Conservation (phyloP, 768 basidiomycete genomes). For the Sistotremastrum suecicum region DNA sequence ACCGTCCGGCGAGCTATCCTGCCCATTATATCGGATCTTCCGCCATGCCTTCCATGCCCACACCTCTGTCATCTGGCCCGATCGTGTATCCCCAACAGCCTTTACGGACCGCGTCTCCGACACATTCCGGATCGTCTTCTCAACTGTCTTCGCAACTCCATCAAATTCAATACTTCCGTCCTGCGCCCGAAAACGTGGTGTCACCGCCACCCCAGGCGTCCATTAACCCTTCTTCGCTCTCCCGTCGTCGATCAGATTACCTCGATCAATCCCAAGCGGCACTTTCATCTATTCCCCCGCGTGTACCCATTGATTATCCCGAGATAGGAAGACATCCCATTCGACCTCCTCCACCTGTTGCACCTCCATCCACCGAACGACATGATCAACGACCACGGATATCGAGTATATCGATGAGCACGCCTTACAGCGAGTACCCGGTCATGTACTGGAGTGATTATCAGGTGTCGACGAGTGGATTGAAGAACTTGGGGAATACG, state of each 20-base stretch:
- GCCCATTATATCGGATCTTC: slow-evolving; percentile 10
- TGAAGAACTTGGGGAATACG: slow-evolving; percentile 94
- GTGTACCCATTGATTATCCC: slow-evolving; percentile 68
- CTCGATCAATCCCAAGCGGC: slow-evolving; percentile 66
- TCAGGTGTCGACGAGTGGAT: slow-evolving; percentile 64
- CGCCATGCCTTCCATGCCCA: no score
- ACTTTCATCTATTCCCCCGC: slow-evolving; percentile 29
- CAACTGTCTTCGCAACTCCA: slow-evolving; percentile 16
- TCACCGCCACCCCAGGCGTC: slow-evolving; percentile 76
- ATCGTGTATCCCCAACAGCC: no score
- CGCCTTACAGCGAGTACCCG: slow-evolving; percentile 38
- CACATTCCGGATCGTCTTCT: slow-evolving; percentile 22
- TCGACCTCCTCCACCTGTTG: slow-evolving; percentile 70
- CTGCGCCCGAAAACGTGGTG: slow-evolving; percentile 24
- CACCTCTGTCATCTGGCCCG: no score
- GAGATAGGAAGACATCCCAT: slow-evolving; percentile 46
- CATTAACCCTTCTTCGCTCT: slow-evolving; percentile 62
- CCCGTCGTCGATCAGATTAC: slow-evolving; percentile 63
- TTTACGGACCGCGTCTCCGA: slow-evolving; percentile 4
- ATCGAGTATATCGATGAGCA: slow-evolving; percentile 4
- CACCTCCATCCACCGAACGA: slow-evolving; percentile 52
- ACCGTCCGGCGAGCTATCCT: slow-evolving; percentile 14
- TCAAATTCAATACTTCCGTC: slow-evolving; percentile 3
- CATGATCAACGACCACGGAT: slow-evolving; percentile 60
- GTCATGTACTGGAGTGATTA: slow-evolving; percentile 75